Evolutionary conservation across 176 grass and related monocot species (phyloP), one percentile per base, ranked within the genome.

Genomic region (Aegilops speltoides): DNA sequence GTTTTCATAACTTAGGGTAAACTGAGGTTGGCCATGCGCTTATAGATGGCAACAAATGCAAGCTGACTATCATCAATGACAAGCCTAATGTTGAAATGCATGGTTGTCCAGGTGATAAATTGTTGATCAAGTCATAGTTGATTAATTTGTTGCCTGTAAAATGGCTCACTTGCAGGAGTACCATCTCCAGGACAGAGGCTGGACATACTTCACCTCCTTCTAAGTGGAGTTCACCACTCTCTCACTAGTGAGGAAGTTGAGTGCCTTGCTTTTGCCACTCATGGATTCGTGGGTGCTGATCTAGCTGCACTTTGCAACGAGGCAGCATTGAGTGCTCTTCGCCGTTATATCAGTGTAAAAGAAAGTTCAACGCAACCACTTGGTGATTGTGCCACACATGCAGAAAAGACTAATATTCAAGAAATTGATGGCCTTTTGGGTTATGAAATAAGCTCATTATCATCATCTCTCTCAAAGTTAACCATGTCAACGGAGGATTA

Each of bases 231-330:
- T 88, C 82, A 52, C 54, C 91, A 98, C 85, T 95, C 84, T 64
- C 91, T 95, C 19, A 83, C 59, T 48, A 23, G 19, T 77, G 76
- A 76, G 24, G 91, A 92, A 65, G 26, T 91, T 76, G 78, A 91
- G 38, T 85, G 86, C 34, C 81, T 95, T 82, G 89, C 91, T 92
- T 85, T 50, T 12, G 71, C 46, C 23, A 94, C 93, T 56, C 96
- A 98, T 92, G 96, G 96, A 29, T 98, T 94, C 82, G 96, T 98
- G 28, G 96, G 96, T 84, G 96, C 96, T 92, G 96, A 98, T 91
- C 89, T 98, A 79, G 88, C 90, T 62, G 93, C 96, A 77, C 90
- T 98, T 46, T 94, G 96, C 78, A 95, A 96, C 73, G 96, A 95
- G 70, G 91, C 96, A 59, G 91, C 90, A 69, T 64, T 95, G 54